Conservation (phyloP, 164 flowering plant genomes). For the Berberis thunbergii region DNA sequence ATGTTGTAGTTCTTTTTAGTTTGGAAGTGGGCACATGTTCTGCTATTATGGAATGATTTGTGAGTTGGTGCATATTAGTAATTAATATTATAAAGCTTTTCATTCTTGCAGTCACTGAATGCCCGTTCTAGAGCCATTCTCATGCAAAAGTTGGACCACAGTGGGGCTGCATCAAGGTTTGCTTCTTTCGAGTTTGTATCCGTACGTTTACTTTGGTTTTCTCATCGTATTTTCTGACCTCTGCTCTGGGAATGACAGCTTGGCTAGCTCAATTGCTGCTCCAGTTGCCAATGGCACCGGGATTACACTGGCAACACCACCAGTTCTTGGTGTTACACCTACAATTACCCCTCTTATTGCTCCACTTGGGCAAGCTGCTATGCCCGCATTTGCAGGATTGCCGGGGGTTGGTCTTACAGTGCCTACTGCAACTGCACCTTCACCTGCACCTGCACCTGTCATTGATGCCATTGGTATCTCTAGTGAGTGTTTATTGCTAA, state of each 20-base stretch:
- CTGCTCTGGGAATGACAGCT: slow-evolving; percentile 26
- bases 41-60: not conserved
- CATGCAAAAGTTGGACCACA: slow-evolving; percentile 89
- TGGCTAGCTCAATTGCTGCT: slow-evolving; percentile 34
- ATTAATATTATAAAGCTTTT: not conserved
- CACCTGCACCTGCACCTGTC: slow-evolving; percentile 16
- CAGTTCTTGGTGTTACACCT: slow-evolving; percentile 39
- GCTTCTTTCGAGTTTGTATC: not conserved
- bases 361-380: slow-evolving; percentile 33
- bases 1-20: not conserved
- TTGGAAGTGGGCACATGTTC: not conserved
- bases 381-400: slow-evolving; percentile 44
- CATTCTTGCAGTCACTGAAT: slow-evolving; percentile 50
- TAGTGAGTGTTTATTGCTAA: slow-evolving; percentile 74
- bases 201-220: not conserved
- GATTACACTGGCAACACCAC: slow-evolving; percentile 26
- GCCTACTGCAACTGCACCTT: slow-evolving; percentile 30
- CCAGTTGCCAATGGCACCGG: slow-evolving; percentile 28
- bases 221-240: not conserved
- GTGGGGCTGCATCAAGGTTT: slow-evolving; percentile 60
- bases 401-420: slow-evolving; percentile 30
- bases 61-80: not conserved
- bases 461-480: slow-evolving; percentile 63
- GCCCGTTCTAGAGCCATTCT: slow-evolving; percentile 80
- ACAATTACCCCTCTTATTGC: slow-evolving; percentile 20